phyloP scores from a whole-genome alignment of 345 rosid genomes.

The Linum trigynum region DNA sequence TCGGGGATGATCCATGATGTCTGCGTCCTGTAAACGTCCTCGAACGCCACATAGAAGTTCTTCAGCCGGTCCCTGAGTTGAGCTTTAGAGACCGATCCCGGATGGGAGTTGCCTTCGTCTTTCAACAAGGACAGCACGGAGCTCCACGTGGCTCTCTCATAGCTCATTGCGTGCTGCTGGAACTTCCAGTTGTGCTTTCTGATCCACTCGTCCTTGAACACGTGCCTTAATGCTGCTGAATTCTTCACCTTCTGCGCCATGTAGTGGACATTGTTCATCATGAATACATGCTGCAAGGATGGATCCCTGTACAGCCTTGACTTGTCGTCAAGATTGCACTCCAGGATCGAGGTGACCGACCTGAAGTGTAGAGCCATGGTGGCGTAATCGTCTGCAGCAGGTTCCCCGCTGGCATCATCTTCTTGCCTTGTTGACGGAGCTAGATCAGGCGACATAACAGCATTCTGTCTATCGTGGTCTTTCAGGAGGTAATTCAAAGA shows the following conservation, averaged over 20 bases:
- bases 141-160: constrained; percentile 74
- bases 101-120: constrained; percentile 44
- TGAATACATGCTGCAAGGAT: constrained; percentile 62
- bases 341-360: constrained; percentile 49
- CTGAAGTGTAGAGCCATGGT: constrained; percentile 44
- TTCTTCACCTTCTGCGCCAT: constrained; percentile 68
- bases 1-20: constrained; percentile 67
- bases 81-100: constrained; percentile 32
- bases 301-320: constrained; percentile 54
- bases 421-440: constrained; percentile 36
- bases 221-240: constrained; percentile 54
- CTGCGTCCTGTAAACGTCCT: constrained; percentile 74
- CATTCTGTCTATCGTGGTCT: constrained; percentile 30
- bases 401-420: constrained; percentile 15
- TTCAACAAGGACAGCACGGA: constrained; percentile 52
- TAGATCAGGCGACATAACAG: constrained; percentile 27
- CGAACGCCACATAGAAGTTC: constrained; percentile 57
- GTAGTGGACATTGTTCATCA: constrained; percentile 85
- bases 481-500: constrained; percentile 58
- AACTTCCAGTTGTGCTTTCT: constrained; percentile 68
- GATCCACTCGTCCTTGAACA: constrained; percentile 72
- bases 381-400: constrained; percentile 17
- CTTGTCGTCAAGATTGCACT: constrained; percentile 55
- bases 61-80: constrained; percentile 56
- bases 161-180: constrained; percentile 64